phyloP scores from a whole-genome alignment of 345 rosid species.

The Camelina neglecta region DNA sequence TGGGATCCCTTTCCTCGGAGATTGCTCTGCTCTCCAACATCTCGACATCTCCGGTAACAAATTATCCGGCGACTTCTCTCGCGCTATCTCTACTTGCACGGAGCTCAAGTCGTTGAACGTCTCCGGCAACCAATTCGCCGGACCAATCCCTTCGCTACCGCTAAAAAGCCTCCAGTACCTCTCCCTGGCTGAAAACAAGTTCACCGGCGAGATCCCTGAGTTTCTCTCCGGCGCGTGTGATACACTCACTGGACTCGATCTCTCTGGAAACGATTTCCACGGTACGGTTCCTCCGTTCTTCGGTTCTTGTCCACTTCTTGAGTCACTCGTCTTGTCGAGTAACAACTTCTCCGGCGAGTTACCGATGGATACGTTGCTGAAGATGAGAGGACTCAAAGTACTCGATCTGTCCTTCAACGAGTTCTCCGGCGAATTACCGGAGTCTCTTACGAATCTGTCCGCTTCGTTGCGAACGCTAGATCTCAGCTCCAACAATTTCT shows the following conservation, averaged over 20 bases:
- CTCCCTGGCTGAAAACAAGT: slow-evolving; percentile 57
- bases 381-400: slow-evolving; percentile 63
- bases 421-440: slow-evolving; percentile 67
- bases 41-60: slow-evolving; percentile 81
- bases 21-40: slow-evolving; percentile 65
- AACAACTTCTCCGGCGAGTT: slow-evolving; percentile 78
- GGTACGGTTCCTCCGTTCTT: slow-evolving; percentile 72
- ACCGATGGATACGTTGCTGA: slow-evolving; percentile 62
- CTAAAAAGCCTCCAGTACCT: slow-evolving; percentile 56
- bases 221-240: slow-evolving; percentile 66
- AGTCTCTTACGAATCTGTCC: slow-evolving; percentile 61
- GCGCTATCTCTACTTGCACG: slow-evolving; percentile 59
- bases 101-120: slow-evolving; percentile 67
- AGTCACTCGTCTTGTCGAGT: slow-evolving; percentile 58
- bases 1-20: slow-evolving; percentile 60
- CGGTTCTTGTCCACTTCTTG: slow-evolving; percentile 63
- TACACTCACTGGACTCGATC: slow-evolving; percentile 72
- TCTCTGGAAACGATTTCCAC: slow-evolving; percentile 70
- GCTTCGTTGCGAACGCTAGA: slow-evolving; percentile 64
- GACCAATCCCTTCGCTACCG: slow-evolving; percentile 67
- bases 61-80: slow-evolving; percentile 63
- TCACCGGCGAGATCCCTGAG: slow-evolving; percentile 74
- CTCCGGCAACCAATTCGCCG: slow-evolving; percentile 68
- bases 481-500: slow-evolving; percentile 78
- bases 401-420: slow-evolving; percentile 64